These are phyloP conservation scores for Pseudohalonectria lignicola DNA, from an alignment of 2,329 filamentous ascomycete genomes.

Conservation along the genomic window DNA sequence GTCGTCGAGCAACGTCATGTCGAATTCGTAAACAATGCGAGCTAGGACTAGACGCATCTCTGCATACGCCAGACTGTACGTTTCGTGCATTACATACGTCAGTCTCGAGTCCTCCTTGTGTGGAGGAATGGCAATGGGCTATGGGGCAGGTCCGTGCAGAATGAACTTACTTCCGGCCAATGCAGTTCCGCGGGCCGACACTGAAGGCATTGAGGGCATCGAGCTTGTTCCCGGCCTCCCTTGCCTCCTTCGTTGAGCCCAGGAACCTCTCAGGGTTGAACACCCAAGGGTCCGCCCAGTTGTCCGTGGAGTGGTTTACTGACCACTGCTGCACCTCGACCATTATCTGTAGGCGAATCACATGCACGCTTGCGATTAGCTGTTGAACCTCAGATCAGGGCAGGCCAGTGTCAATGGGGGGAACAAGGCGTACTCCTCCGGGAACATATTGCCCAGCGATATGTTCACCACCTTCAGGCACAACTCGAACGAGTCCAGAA, in stretches of 20 bases:
- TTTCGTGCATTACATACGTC: no score
- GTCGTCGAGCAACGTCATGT: constrained; percentile 15
- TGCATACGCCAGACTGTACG: constrained; percentile 19
- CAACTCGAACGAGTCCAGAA: constrained; percentile 1
- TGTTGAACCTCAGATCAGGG: not conserved
- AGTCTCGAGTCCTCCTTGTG: no score
- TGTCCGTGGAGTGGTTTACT: constrained; percentile 13
- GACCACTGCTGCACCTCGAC: constrained; percentile 32
- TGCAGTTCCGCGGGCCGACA: constrained; percentile 5
- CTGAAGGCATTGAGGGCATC: constrained; percentile 5
- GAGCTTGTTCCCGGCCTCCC: constrained; percentile 16
- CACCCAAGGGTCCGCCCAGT: constrained; percentile 3
- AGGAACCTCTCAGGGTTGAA: constrained; percentile 6
- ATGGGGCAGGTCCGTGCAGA: not conserved
- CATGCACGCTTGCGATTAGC: no score
- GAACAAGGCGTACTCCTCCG: not conserved
- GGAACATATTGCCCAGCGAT: constrained; percentile 3
- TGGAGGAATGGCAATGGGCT: no score
- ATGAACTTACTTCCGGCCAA: constrained; percentile 2
- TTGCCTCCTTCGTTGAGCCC: not conserved
- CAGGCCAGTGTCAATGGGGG: not conserved
- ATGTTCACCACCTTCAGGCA: not conserved
- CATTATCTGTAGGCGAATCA: constrained; percentile 25
- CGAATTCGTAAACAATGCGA: constrained; percentile 21
- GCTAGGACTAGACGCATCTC: constrained; percentile 24